Conservation (phyloP, 2,329 filamentous ascomycete species). For the Pseudofabraea citricarpa region DNA sequence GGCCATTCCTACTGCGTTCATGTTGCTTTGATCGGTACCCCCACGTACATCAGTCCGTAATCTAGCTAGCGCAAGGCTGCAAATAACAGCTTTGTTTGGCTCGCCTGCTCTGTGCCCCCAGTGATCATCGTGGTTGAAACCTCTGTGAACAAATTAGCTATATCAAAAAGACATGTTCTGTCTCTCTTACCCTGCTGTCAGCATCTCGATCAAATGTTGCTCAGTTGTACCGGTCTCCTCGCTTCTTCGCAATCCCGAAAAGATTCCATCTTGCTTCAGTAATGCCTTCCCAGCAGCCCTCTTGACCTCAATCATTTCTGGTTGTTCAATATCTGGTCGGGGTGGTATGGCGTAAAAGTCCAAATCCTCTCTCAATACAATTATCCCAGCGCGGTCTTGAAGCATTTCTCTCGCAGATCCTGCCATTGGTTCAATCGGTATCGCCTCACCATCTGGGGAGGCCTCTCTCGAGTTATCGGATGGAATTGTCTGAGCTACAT, state of each 20-base stretch:
- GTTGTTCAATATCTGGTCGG: constrained; percentile 72
- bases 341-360: constrained; percentile 98
- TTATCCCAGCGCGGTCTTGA: constrained; percentile 88
- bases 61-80: constrained; percentile 88
- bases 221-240: constrained; percentile 96
- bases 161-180: background rate
- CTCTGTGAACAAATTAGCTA: constrained; percentile 47
- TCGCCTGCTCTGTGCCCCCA: constrained; percentile 98
- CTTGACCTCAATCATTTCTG: constrained; percentile 95
- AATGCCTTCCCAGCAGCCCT: constrained; percentile 84
- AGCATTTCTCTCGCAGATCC: constrained; percentile 70
- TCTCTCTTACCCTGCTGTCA: constrained; percentile 82
- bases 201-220: constrained; percentile 97
- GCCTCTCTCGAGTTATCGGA: constrained; percentile 63
- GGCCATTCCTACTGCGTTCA: constrained; percentile 87
- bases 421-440: constrained; percentile 69
- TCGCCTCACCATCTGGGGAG: constrained; percentile 58
- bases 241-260: constrained; percentile 89
- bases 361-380: constrained; percentile 90
- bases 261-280: constrained; percentile 87
- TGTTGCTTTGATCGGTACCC: constrained; percentile 64
- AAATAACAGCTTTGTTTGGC: constrained; percentile 97
- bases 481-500: constrained; percentile 93
- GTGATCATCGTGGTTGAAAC: constrained; percentile 90
- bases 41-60: constrained; percentile 89